These are phyloP conservation scores for Botrytis sinoallii DNA, from an alignment of 2,329 filamentous ascomycete species.

Conservation along the genomic window DNA sequence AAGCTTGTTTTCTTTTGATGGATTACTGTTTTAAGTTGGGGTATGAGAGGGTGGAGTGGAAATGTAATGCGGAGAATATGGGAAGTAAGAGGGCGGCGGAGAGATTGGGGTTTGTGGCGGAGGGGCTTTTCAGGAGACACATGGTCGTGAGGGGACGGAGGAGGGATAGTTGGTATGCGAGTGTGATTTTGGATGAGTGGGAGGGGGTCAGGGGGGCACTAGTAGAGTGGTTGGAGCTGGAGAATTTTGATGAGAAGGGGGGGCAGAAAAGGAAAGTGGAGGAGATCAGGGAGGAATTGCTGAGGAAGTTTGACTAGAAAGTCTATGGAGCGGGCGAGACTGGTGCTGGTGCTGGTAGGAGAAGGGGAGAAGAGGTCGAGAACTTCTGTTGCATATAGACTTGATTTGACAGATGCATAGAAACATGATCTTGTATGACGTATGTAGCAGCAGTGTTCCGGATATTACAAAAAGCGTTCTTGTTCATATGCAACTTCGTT, in stretches of 20 bases:
- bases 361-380: not conserved
- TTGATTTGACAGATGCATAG: not conserved
- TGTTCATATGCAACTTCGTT: not conserved
- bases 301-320: not conserved
- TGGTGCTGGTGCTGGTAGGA: not conserved
- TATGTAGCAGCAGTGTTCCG: not conserved
- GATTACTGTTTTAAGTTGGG: conserved; percentile 52
- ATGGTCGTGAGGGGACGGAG: conserved; percentile 55
- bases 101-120: conserved; percentile 56
- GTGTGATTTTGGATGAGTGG: conserved; percentile 60
- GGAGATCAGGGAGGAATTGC: conserved; percentile 25
- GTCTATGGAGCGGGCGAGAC: not conserved
- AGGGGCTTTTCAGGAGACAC: conserved; percentile 61
- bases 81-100: conserved; percentile 52
- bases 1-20: conserved; percentile 56
- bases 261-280: conserved; percentile 48
- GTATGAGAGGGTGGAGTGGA: conserved; percentile 62
- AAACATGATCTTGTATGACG: not conserved
- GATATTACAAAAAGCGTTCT: not conserved
- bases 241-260: conserved; percentile 44
- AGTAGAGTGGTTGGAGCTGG: conserved; percentile 51
- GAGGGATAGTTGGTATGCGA: conserved; percentile 60
- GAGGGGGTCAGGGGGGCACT: conserved; percentile 43
- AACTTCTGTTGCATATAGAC: not conserved
- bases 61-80: conserved; percentile 56